Base-by-base conservation (phyloP, 345 rosid genomes). In the Gossypium turneri region DNA sequence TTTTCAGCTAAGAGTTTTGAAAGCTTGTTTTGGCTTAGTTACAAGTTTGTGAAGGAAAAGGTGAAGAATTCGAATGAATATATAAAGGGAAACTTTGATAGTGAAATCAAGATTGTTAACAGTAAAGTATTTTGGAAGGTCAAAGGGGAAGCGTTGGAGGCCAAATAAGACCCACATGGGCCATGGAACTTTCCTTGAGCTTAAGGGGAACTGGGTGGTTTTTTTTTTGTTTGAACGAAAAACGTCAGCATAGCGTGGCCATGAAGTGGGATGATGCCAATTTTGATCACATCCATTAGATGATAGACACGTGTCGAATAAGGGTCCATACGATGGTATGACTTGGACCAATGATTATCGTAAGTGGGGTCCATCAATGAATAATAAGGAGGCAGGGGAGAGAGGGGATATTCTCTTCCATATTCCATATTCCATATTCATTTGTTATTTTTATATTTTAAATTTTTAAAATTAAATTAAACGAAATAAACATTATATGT, bases 141-240 rank as follows among this genome's bases (percentile, higher is more conserved):
- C 89, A 86, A 83, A 83, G 27, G 65, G 12, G 48, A 79, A 70
- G 56, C 20, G 76, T 81, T 78, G 88, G 85, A 79, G 72, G 89
- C 87, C 84, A 74, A 67, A 60, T 74, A 76, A 78, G 83, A 72
- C 80, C 84, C 86, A 60, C 84, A 70, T 74, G 62, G 63, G 43
- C 6, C 65, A 59, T 59, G 65, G 53, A 15, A 52, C 73, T 63
- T 83, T 82, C 81, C 85, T 72, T 4, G 44, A 48, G 51, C 2
- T 64, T 16, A 20, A 67, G 80, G 4, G n/a, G 15, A 34, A 5
- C 41, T 1, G 41, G 41, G 0, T 4, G 6, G 1, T 34, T 34
- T 34, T 34, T 34, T 34, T 4, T 34, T 1, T 17, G 12, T 27
- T 27, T 3, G 29, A 4, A 4, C 22, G 6, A 48, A 22, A 65